Conservation (phyloP, 495 filamentous ascomycete genomes). For the Tuber brumale region DNA sequence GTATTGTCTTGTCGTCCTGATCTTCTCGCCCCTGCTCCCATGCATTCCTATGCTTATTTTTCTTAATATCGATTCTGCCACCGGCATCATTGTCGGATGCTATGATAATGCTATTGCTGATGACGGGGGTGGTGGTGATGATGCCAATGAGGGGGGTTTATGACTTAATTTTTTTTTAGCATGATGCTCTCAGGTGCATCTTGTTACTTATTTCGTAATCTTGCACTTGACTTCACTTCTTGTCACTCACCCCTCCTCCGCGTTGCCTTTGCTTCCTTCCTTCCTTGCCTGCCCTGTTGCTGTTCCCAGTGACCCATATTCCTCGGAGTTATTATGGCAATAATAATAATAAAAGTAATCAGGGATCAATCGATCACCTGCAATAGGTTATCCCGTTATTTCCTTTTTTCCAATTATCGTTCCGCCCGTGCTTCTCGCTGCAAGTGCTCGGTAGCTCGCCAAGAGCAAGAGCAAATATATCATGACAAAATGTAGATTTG, state of each 20-base stretch:
- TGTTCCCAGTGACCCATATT: background rate
- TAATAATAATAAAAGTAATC: background rate
- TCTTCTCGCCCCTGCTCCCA: background rate
- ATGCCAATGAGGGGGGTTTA: background rate
- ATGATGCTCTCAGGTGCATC: background rate
- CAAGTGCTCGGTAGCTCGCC: background rate
- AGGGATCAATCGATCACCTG: background rate
- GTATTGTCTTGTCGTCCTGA: background rate
- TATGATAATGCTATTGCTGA: background rate
- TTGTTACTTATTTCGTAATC: background rate
- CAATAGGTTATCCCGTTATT: background rate
- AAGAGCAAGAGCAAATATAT: background rate
- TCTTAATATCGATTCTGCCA: background rate
- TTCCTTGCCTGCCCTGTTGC: background rate
- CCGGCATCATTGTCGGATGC: background rate
- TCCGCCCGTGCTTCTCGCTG: background rate
- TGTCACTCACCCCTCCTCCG: background rate
- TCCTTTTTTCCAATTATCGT: background rate
- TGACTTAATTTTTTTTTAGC: background rate
- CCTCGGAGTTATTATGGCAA: background rate
- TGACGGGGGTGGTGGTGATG: background rate
- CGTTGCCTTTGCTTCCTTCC: no score
- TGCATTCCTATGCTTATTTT: background rate
- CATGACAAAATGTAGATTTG: background rate
- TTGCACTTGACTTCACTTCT: background rate